phyloP scores from a whole-genome alignment of 257 asterid genomes.

The Asclepias syriaca region DNA sequence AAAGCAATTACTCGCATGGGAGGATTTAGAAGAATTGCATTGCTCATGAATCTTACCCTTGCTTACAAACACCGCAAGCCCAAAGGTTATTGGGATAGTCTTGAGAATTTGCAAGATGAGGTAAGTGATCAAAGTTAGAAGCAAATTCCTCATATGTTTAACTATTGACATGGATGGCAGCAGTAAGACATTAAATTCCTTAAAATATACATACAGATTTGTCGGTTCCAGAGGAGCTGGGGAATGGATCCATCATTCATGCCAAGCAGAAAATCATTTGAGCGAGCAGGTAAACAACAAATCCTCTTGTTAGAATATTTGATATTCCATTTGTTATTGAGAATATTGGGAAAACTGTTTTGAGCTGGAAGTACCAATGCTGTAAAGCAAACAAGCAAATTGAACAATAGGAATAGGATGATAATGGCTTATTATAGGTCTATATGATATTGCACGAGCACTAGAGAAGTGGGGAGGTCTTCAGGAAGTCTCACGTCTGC shows the following conservation, averaged over 20 bases:
- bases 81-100: slow-evolving; percentile 92
- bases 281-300: slow-evolving; percentile 67
- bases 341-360: background rate
- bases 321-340: no score
- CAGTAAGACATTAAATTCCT: background rate
- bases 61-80: slow-evolving; percentile 95
- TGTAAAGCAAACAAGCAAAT: background rate
- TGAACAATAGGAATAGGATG: background rate
- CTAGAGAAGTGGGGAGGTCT: slow-evolving; percentile 98
- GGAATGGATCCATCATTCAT: slow-evolving; percentile 90
- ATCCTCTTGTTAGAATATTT: background rate
- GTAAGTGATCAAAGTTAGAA: slow-evolving; percentile 30
- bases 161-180: background rate
- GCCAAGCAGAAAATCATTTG: slow-evolving; percentile 95
- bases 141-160: background rate
- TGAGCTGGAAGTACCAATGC: background rate
- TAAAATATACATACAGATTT: slow-evolving; percentile 45
- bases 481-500: slow-evolving; percentile 86
- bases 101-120: slow-evolving; percentile 86
- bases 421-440: slow-evolving; percentile 42
- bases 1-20: slow-evolving; percentile 92
- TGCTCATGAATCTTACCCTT: slow-evolving; percentile 73
- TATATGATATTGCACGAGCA: slow-evolving; percentile 86
- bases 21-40: slow-evolving; percentile 77
- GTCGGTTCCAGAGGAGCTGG: slow-evolving; percentile 87